Evolutionary conservation across 192 early-diverging fungal species (phyloP).

Genomic region (Entomortierella chlamydospora): DNA sequence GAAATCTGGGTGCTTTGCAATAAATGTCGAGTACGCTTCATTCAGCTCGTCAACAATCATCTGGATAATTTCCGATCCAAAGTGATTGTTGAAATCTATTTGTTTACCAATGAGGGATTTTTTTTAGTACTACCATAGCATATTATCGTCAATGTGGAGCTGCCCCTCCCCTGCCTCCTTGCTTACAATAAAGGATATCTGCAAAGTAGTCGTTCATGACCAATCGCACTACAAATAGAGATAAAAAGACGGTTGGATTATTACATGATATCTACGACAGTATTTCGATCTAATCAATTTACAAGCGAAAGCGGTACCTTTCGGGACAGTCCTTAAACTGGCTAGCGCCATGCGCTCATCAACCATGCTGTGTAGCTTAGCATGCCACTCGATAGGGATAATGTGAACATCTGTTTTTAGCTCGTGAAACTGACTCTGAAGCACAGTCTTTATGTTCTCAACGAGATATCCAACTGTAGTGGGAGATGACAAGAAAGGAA

Average conservation of each 20-base stretch:
- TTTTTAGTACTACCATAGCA: too few species aligned
- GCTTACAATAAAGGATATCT: slow-evolving; percentile 61
- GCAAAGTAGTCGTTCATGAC: slow-evolving; percentile 60
- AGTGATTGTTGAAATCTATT: slow-evolving; percentile 55
- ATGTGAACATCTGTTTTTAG: slow-evolving; percentile 49
- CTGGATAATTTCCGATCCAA: slow-evolving; percentile 61
- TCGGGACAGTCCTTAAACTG: slow-evolving; percentile 57
- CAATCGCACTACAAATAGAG: slow-evolving; percentile 35
- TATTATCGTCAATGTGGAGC: too few species aligned
- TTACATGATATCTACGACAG: not conserved
- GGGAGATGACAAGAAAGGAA: not conserved
- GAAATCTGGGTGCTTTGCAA: slow-evolving; percentile 69
- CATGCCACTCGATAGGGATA: slow-evolving; percentile 59
- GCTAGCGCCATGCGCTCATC: slow-evolving; percentile 53
- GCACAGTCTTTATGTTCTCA: slow-evolving; percentile 43
- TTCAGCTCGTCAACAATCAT: slow-evolving; percentile 70
- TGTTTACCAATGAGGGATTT: too few species aligned
- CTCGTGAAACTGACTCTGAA: slow-evolving; percentile 45
- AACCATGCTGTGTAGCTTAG: slow-evolving; percentile 54
- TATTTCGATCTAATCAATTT: not conserved
- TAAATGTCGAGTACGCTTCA: slow-evolving; percentile 64
- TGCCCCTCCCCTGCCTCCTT: too few species aligned
- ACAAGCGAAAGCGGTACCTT: slow-evolving; percentile 27
- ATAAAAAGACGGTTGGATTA: not conserved
- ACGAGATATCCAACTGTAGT: slow-evolving; percentile 38